Evolutionary conservation across 129 eudicot species (phyloP).

Genomic region (Chrysanthemum makinoi): DNA sequence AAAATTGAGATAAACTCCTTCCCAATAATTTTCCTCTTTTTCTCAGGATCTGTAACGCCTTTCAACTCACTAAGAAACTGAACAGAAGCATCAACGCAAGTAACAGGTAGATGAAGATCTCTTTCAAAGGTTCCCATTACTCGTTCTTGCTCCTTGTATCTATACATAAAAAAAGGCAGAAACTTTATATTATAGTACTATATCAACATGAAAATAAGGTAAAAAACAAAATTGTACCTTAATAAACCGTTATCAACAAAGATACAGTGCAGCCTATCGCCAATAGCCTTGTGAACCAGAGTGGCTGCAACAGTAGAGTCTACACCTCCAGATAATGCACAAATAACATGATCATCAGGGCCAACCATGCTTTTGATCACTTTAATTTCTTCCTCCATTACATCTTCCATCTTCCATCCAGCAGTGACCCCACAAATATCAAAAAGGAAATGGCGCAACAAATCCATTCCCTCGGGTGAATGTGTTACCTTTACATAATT

Average conservation of each 20-base stretch:
- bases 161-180: slow-evolving; percentile 22
- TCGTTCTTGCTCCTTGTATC: slow-evolving; percentile 83
- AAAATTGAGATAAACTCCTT: slow-evolving; percentile 81
- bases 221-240: slow-evolving; percentile 44
- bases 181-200: neutral
- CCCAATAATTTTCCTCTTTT: slow-evolving; percentile 87
- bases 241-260: slow-evolving; percentile 91
- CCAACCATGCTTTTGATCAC: slow-evolving; percentile 61
- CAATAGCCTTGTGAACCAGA: slow-evolving; percentile 91
- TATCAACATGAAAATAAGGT: neutral
- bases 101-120: slow-evolving; percentile 93
- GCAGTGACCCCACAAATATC: slow-evolving; percentile 72
- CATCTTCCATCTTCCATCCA: slow-evolving; percentile 92
- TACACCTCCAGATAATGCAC: slow-evolving; percentile 96
- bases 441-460: slow-evolving; percentile 66
- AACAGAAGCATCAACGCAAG: slow-evolving; percentile 85
- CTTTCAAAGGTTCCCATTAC: slow-evolving; percentile 93
- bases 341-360: slow-evolving; percentile 83
- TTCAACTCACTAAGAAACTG: slow-evolving; percentile 74
- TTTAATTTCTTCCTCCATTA: slow-evolving; percentile 74
- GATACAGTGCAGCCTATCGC: slow-evolving; percentile 86
- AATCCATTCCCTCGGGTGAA: slow-evolving; percentile 83
- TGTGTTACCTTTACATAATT: slow-evolving; percentile 70
- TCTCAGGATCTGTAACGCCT: slow-evolving; percentile 90
- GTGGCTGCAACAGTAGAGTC: slow-evolving; percentile 99